phyloP scores from a whole-genome alignment of 371 early-diverging fungal species.

The Apophysomyces sp. region DNA sequence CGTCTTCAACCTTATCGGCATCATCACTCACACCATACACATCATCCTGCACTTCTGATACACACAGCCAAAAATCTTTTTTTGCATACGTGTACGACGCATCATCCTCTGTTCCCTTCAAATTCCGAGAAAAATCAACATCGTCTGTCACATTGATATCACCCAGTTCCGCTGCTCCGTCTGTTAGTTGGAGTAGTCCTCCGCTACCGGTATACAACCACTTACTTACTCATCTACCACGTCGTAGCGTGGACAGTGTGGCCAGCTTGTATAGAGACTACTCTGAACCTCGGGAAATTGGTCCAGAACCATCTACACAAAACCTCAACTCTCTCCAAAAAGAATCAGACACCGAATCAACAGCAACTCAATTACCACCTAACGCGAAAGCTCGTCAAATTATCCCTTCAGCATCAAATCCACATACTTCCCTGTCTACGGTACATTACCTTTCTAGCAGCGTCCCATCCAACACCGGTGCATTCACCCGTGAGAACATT shows the following conservation, averaged over 20 bases:
- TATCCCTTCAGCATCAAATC: not conserved
- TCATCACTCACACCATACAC: constrained; percentile 14
- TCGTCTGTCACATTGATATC: constrained; percentile 35
- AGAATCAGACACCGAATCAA: not conserved
- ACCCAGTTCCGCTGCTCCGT: constrained; percentile 21
- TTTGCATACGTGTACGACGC: constrained; percentile 37
- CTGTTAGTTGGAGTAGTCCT: constrained; percentile 35
- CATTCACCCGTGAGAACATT: not conserved
- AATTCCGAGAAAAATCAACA: constrained; percentile 36
- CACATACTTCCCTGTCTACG: not conserved
- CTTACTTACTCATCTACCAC: constrained; percentile 8
- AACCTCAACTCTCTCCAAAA: not conserved
- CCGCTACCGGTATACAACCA: constrained; percentile 18
- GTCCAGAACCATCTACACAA: not conserved
- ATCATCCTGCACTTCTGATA: constrained; percentile 19
- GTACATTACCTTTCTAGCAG: constrained; percentile 27
- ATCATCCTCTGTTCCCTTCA: constrained; percentile 35
- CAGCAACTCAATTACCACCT: not conserved
- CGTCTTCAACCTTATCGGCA: constrained; percentile 10
- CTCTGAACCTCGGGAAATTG: not conserved
- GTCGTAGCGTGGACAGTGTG: constrained; percentile 5
- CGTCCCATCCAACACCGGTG: constrained; percentile 26
- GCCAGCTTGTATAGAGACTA: not conserved
- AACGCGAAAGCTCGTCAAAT: constrained; percentile 2
- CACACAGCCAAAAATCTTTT: constrained; percentile 31